These are phyloP conservation scores for Xylariaceae sp. DNA, from an alignment of 2,329 filamentous ascomycete genomes.

Conservation along the genomic window DNA sequence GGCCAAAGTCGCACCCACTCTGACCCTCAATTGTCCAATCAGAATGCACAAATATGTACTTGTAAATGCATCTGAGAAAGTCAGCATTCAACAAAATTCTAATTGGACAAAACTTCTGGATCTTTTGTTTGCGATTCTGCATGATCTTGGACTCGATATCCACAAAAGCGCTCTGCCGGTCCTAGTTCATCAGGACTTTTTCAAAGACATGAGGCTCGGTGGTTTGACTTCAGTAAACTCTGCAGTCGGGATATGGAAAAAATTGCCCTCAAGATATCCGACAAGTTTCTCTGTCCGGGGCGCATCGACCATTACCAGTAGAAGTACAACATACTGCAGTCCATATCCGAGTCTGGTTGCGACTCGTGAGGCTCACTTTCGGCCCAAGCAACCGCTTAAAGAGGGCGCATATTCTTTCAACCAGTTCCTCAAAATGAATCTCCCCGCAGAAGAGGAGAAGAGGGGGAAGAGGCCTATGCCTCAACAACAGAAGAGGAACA, in stretches of 20 bases:
- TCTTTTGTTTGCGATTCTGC: neutral
- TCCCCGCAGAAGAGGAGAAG: neutral
- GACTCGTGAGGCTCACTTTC: neutral
- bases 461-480: constrained; percentile 19
- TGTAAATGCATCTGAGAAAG: too few species aligned
- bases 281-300: too few species aligned
- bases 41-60: neutral
- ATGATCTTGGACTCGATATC: neutral
- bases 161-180: too few species aligned
- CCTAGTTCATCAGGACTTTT: too few species aligned
- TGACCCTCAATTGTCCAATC: too few species aligned
- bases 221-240: neutral
- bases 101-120: neutral
- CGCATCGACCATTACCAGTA: too few species aligned
- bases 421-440: too few species aligned
- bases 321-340: too few species aligned
- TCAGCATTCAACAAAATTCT: constrained; percentile 7
- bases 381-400: too few species aligned
- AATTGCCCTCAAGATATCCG: neutral
- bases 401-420: neutral
- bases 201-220: constrained; percentile 6
- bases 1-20: too few species aligned
- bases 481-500: constrained; percentile 12
- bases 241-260: constrained; percentile 5
- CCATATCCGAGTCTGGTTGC: too few species aligned